These are phyloP conservation scores for Saposhnikovia divaricata DNA, from an alignment of 129 eudicot genomes.

Conservation along the genomic window DNA sequence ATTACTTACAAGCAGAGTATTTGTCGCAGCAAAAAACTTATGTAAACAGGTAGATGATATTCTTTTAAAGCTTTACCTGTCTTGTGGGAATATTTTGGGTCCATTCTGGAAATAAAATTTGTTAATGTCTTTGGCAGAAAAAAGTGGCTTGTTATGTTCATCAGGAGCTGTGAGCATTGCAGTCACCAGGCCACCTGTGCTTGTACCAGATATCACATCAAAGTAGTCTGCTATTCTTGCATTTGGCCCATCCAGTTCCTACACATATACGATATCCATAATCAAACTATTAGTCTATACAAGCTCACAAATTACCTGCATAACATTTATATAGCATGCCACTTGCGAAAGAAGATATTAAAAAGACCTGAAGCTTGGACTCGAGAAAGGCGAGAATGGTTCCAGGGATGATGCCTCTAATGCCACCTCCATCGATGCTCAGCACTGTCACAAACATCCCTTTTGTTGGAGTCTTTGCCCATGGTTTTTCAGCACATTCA, in stretches of 20 bases:
- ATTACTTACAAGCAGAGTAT: background rate
- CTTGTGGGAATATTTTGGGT: constrained; percentile 54
- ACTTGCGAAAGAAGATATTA: too few relatives aligned
- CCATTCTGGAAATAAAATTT: constrained; percentile 41
- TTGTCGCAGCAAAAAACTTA: too few relatives aligned
- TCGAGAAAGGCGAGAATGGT: constrained; percentile 57
- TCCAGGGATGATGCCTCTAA: constrained; percentile 62
- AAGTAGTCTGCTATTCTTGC: constrained; percentile 71
- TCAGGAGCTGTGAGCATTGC: constrained; percentile 67
- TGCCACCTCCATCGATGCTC: constrained; percentile 78
- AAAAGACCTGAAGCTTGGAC: constrained; percentile 53
- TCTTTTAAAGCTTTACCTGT: constrained; percentile 19
- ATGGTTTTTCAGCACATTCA: background rate
- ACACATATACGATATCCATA: background rate
- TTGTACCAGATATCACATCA: constrained; percentile 72
- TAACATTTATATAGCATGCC: background rate
- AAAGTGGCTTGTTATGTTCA: constrained; percentile 42
- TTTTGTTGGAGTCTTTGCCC: background rate
- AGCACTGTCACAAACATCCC: constrained; percentile 36
- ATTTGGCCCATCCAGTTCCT: constrained; percentile 64
- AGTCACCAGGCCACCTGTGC: constrained; percentile 72
- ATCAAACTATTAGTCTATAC: background rate
- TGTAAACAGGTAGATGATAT: background rate
- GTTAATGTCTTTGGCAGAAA: constrained; percentile 46
- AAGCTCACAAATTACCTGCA: background rate